phyloP scores from a whole-genome alignment of 164 flowering plant genomes.

The grape (Vitis vinifera) region DNA sequence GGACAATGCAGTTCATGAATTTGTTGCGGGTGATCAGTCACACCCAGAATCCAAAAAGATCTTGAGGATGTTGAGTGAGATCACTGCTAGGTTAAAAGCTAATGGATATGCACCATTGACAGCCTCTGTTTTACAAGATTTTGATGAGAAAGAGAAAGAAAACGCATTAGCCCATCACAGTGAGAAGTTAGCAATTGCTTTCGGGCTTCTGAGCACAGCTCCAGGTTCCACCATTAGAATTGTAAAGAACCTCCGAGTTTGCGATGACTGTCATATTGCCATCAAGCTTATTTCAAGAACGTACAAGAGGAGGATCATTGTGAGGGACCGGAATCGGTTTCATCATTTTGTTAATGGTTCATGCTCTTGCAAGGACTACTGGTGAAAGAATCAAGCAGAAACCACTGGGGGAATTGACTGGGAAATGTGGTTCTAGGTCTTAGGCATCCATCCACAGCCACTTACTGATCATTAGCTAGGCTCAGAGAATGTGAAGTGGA shows the following conservation, averaged over 20 bases:
- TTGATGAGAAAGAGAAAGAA: slow-evolving; percentile 27
- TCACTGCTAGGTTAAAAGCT: slow-evolving; percentile 16
- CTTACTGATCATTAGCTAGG: too few species aligned
- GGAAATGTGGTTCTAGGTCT: too few species aligned
- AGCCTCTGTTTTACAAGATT: slow-evolving; percentile 23
- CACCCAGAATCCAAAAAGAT: slow-evolving; percentile 28
- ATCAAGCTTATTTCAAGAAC: slow-evolving; percentile 31
- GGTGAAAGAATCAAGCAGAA: slow-evolving; percentile 10
- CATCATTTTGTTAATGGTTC: slow-evolving; percentile 37
- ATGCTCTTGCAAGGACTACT: slow-evolving; percentile 39
- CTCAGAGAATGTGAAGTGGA: too few species aligned
- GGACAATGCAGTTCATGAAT: slow-evolving; percentile 29
- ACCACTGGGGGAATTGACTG: too few species aligned
- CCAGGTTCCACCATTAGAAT: slow-evolving; percentile 27
- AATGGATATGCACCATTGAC: slow-evolving; percentile 20
- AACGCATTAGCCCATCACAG: slow-evolving; percentile 21
- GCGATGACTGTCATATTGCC: slow-evolving; percentile 41
- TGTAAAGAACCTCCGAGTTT: slow-evolving; percentile 41
- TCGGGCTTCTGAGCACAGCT: slow-evolving; percentile 29
- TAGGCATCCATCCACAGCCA: too few species aligned
- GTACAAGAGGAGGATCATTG: slow-evolving; percentile 28
- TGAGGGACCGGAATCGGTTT: slow-evolving; percentile 41
- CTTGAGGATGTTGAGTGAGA: slow-evolving; percentile 27
- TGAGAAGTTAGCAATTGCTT: slow-evolving; percentile 44
- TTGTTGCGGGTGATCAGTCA: slow-evolving; percentile 33